Evolutionary conservation across 2,329 filamentous ascomycete genomes (phyloP).

Genomic region (Parasarocladium wereldwijsianum): DNA sequence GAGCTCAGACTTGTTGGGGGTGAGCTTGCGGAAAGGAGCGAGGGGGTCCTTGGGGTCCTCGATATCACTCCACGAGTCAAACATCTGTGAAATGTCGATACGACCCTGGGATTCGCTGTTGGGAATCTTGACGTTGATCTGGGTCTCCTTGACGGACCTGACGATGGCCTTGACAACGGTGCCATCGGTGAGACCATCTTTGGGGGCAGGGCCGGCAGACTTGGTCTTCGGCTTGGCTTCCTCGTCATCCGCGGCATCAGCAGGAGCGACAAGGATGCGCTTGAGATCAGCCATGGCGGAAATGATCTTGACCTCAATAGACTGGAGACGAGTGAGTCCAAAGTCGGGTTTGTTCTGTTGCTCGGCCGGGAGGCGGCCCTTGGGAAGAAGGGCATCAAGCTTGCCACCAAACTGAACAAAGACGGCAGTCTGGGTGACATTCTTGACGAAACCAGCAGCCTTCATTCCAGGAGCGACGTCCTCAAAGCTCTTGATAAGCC

Average conservation of each 20-base stretch:
- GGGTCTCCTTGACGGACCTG: constrained; percentile 75
- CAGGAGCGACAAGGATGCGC: constrained; percentile 46
- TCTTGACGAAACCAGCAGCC: constrained; percentile 69
- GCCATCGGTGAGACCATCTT: constrained; percentile 63
- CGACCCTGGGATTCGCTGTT: constrained; percentile 67
- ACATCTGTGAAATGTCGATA: constrained; percentile 81
- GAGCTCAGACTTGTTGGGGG: constrained; percentile 52
- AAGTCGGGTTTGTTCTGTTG: constrained; percentile 56
- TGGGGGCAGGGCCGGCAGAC: constrained; percentile 20
- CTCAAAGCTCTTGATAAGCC: constrained; percentile 56
- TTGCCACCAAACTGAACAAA: constrained; percentile 81
- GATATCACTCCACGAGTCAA: constrained; percentile 79
- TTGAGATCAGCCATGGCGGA: constrained; percentile 56
- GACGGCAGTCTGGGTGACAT: constrained; percentile 65
- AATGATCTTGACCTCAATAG: constrained; percentile 56
- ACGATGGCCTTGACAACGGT: constrained; percentile 63
- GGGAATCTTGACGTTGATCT: constrained; percentile 79
- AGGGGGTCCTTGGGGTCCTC: constrained; percentile 68
- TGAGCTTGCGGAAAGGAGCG: constrained; percentile 53
- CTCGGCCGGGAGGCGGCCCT: constrained; percentile 60
- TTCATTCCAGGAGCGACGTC: constrained; percentile 55
- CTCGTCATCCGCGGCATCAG: constrained; percentile 30
- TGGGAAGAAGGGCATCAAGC: constrained; percentile 66
- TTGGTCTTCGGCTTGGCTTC: constrained; percentile 24
- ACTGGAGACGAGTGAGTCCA: constrained; percentile 63